Conservation (phyloP, 495 filamentous ascomycete species). For the Lasiosphaeris hirsuta region DNA sequence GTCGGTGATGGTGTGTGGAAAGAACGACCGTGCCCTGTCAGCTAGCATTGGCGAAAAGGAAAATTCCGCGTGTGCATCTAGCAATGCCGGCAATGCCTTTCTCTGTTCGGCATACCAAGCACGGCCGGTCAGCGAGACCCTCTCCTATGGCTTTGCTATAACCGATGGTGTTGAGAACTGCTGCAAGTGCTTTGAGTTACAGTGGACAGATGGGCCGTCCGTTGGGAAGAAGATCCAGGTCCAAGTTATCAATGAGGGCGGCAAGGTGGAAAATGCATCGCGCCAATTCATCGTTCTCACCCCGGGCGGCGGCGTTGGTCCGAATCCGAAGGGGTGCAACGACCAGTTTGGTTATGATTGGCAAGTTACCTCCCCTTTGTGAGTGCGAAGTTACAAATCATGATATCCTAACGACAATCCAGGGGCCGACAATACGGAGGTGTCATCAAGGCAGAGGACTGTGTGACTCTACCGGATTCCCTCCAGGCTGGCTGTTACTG, state of each 20-base stretch:
- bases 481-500: conserved; percentile 24
- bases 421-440: conserved; percentile 23
- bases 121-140: conserved; percentile 10
- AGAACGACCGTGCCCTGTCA: conserved; percentile 10
- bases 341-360: conserved; percentile 19
- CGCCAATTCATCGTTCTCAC: conserved; percentile 19
- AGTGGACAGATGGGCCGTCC: conserved; percentile 12
- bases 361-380: no score
- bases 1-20: conserved; percentile 9
- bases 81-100: conserved; percentile 15
- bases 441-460: conserved; percentile 18
- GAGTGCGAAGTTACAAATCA: no score
- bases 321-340: conserved; percentile 16
- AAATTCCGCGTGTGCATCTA: conserved; percentile 4
- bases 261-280: not conserved
- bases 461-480: conserved; percentile 16
- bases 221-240: conserved; percentile 17
- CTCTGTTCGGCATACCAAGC: conserved; percentile 17
- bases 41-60: conserved; percentile 1
- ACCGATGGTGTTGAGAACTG: conserved; percentile 21
- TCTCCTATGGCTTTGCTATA: conserved; percentile 18
- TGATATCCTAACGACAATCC: no score
- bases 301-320: conserved; percentile 16
- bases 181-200: conserved; percentile 21
- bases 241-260: conserved; percentile 22